phyloP scores from a whole-genome alignment of 2,329 filamentous ascomycete species.

The Neofusicoccum cordaticola region DNA sequence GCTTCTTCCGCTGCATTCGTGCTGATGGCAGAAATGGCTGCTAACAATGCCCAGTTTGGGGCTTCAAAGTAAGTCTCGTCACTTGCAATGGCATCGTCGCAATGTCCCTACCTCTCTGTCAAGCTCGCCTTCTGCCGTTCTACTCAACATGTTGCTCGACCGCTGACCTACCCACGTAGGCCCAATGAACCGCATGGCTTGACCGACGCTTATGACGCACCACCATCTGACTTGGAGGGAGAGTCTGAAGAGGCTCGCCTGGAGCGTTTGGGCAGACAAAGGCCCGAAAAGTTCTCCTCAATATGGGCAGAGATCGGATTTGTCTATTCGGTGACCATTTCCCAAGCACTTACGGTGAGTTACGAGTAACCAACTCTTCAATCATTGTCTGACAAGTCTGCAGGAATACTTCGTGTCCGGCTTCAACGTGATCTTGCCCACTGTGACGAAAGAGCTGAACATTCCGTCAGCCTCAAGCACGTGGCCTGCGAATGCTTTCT shows the following conservation, averaged over 20 bases:
- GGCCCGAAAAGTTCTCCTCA: slow-evolving; percentile 53
- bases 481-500: slow-evolving; percentile 54
- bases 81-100: neutral
- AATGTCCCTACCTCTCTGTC: neutral
- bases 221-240: neutral
- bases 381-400: neutral
- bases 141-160: too few relatives aligned
- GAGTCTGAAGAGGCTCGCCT: slow-evolving; percentile 30
- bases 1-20: neutral
- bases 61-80: neutral
- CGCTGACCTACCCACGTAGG: neutral
- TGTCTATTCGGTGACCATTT: slow-evolving; percentile 47
- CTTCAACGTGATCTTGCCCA: slow-evolving; percentile 67
- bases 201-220: neutral
- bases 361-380: neutral
- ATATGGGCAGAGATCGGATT: slow-evolving; percentile 55
- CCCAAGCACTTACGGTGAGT: slow-evolving; percentile 25
- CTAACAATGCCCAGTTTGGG: neutral
- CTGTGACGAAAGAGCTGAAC: slow-evolving; percentile 56
- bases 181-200: neutral
- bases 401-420: slow-evolving; percentile 75
- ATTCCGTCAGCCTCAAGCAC: slow-evolving; percentile 64
- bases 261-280: slow-evolving; percentile 57
- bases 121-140: neutral
- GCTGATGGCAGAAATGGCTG: neutral